Evolutionary conservation across 1,284 basidiomycete genomes (phyloP), one percentile per base, ranked within the genome.

Genomic region (Quambalaria eucalypti): DNA sequence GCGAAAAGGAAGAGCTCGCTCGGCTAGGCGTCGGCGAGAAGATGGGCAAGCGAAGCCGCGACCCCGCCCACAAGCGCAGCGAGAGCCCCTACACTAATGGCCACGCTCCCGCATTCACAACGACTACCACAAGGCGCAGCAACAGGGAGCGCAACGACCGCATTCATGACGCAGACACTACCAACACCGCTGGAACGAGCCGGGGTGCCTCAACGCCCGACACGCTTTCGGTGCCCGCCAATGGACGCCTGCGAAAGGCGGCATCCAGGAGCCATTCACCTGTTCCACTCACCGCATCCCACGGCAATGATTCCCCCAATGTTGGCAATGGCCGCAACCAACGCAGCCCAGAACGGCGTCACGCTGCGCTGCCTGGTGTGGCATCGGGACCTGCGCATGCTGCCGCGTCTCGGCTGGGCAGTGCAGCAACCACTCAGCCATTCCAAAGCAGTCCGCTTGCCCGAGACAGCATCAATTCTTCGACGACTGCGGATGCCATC

Each of bases 1-100:
- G 62, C 0, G 65, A 60, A 29, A 65, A 65, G 48, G 64, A 61
- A 4, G 69, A 72, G 39, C 61, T 65, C 48, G 68, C 68, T 33
- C 63, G 64, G 44, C 60, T 72, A n/a, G 68, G 68, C 23, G 57
- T 72, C 1, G 54, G 66, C 16, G 59, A 59, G 47, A 67, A 65
- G 60, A 67, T 67, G 50, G 65, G 69, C 49, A 69, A 69, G 57
- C 67, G 67, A 51, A 61, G 62, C 42, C 16, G 42, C 16, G 42
- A 46, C 42, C 21, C 36, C 16, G n/a, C 42, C 4, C 21, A 23
- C 42, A 46, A 46, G 42, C 16, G 42, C 16, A 46, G 42, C 42
- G 42, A 46, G 25, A 69, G 69, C 48, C 69, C 69, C 1, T 69
- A 65, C 42, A 61, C 69, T 12, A 64, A 49, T 36, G 25, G 28